A percentile compares a stretch with the other conserved stretches of the same genome.
phyloP scores from a whole-genome alignment of 129 eudicot species.

The Flaveria bidentis region DNA sequence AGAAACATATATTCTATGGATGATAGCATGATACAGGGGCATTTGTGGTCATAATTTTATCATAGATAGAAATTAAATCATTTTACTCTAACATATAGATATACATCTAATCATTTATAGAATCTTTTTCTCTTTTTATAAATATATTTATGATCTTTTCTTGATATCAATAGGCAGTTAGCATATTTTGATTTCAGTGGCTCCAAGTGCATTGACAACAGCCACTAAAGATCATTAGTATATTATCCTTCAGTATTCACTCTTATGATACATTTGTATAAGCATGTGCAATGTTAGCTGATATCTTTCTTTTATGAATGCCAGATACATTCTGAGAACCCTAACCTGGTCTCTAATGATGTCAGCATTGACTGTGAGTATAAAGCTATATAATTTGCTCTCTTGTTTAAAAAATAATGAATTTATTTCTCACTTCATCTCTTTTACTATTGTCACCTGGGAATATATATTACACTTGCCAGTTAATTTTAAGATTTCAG shows the following conservation, averaged over 20 bases:
- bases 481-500: neutral
- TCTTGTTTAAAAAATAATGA: neutral
- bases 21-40: too few species aligned
- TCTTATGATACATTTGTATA: neutral
- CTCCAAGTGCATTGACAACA: constrained; percentile 4
- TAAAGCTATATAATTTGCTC: constrained; percentile 15
- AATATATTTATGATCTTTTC: constrained; percentile 14
- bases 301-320: neutral
- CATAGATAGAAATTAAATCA: neutral
- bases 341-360: constrained; percentile 76
- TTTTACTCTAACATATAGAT: neutral
- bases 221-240: too few species aligned
- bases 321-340: constrained; percentile 67
- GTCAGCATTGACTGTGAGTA: constrained; percentile 78
- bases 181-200: constrained; percentile 51
- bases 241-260: constrained; percentile 27
- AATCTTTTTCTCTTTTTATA: neutral
- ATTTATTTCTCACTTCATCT: constrained; percentile 3
- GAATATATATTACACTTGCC: neutral
- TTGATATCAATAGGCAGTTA: neutral
- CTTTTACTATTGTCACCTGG: neutral
- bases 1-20: too few species aligned
- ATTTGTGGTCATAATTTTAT: too few species aligned
- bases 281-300: neutral
- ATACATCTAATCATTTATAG: neutral